Conservation (phyloP, 345 rosid species). For the Linum trigynum region DNA sequence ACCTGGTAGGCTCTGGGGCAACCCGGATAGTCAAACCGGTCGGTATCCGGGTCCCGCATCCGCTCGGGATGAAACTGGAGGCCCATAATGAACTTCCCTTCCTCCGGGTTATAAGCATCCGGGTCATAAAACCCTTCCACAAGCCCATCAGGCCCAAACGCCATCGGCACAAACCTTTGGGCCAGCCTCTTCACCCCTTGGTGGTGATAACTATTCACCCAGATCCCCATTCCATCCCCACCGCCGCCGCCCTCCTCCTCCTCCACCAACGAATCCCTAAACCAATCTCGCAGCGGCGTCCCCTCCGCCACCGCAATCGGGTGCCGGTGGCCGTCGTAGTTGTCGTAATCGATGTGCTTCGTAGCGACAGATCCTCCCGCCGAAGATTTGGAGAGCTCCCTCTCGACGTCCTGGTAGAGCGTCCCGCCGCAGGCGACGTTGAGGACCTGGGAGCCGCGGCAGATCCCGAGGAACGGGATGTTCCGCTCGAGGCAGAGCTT, state of each 20-base stretch:
- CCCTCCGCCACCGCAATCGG: slow-evolving; percentile 39
- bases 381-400: slow-evolving; percentile 35
- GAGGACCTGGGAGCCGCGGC: slow-evolving; percentile 74
- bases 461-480: slow-evolving; percentile 78
- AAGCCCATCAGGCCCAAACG: slow-evolving; percentile 71
- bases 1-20: slow-evolving; percentile 81
- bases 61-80: slow-evolving; percentile 87
- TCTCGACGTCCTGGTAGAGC: slow-evolving; percentile 62
- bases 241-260: not conserved
- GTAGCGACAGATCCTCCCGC: slow-evolving; percentile 7
- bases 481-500: slow-evolving; percentile 73
- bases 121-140: slow-evolving; percentile 92
- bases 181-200: slow-evolving; percentile 79
- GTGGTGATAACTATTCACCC: slow-evolving; percentile 83
- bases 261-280: slow-evolving; percentile 47
- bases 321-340: slow-evolving; percentile 78
- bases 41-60: slow-evolving; percentile 47
- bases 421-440: slow-evolving; percentile 86
- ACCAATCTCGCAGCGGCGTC: slow-evolving; percentile 64
- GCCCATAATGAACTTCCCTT: slow-evolving; percentile 79
- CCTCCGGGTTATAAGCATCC: slow-evolving; percentile 54
- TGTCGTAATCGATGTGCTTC: slow-evolving; percentile 57
- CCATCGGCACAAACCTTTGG: slow-evolving; percentile 65
- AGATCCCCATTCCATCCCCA: slow-evolving; percentile 41
- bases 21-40: slow-evolving; percentile 69